These are phyloP conservation scores for Herpetomonas muscarum DNA, from an alignment of 208 protist genomes.

Conservation along the genomic window DNA sequence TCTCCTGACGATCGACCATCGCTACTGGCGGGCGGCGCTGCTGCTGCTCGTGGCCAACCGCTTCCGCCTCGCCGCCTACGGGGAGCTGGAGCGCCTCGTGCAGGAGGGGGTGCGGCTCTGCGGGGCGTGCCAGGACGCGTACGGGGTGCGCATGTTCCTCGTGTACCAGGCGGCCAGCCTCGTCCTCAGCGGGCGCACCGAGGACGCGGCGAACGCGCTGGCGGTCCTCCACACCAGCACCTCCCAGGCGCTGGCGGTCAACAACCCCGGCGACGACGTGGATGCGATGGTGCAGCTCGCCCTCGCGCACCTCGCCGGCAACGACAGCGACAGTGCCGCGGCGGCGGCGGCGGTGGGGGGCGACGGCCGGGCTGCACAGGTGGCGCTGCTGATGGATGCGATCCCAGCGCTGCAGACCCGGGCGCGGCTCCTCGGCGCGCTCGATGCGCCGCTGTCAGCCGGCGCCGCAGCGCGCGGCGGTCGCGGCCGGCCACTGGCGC, in stretches of 20 bases:
- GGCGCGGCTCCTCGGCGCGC: not conserved
- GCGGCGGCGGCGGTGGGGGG: slow-evolving; percentile 2
- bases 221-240: not conserved
- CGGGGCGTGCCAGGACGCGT: slow-evolving; percentile 42
- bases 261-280: slow-evolving; percentile 2
- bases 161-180: slow-evolving; percentile 34
- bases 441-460: not conserved
- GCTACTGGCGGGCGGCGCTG: slow-evolving; percentile 45
- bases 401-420: not conserved
- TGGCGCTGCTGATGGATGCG: not conserved
- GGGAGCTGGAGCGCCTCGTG: slow-evolving; percentile 19
- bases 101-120: slow-evolving; percentile 40
- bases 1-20: slow-evolving; percentile 36
- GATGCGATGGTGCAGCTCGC: not conserved
- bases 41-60: slow-evolving; percentile 27
- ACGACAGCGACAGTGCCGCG: not conserved
- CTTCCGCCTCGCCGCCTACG: slow-evolving; percentile 35
- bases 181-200: slow-evolving; percentile 15
- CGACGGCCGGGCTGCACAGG: not conserved
- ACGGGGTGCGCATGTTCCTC: slow-evolving; percentile 36
- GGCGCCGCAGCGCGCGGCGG: not conserved
- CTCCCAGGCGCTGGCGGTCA: slow-evolving; percentile 5
- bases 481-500: slow-evolving; percentile 9
- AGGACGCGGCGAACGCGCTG: slow-evolving; percentile 3
- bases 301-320: not conserved